A percentile compares a stretch with the other conserved stretches of the same genome.
phyloP scores from a whole-genome alignment of 1,284 basidiomycete genomes.

The Marasmius oreades region DNA sequence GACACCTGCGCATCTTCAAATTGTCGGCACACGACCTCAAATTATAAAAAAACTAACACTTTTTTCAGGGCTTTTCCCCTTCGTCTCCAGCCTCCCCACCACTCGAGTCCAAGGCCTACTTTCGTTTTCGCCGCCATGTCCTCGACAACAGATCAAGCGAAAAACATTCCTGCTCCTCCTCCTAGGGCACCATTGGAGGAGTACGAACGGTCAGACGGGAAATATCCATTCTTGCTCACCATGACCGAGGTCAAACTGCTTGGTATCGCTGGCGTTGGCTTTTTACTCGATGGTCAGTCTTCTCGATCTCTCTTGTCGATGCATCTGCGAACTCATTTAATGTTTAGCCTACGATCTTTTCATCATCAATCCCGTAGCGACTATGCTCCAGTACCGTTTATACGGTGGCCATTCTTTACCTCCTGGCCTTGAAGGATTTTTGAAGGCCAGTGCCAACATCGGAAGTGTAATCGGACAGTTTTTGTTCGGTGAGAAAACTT shows the following conservation, averaged over 20 bases:
- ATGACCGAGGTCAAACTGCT: constrained; percentile 47
- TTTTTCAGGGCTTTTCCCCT: no score
- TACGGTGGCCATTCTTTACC: constrained; percentile 56
- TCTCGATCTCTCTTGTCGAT: background rate
- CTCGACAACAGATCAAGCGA: no score
- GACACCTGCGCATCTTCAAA: no score
- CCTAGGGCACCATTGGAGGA: constrained; percentile 31
- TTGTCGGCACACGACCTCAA: no score
- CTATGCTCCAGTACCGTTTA: constrained; percentile 73
- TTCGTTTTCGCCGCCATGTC: no score
- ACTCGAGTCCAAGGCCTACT: no score
- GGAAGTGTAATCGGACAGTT: constrained; percentile 77
- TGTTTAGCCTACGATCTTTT: constrained; percentile 68
- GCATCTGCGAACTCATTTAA: constrained; percentile 14
- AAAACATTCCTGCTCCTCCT: no score
- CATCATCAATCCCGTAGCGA: constrained; percentile 75
- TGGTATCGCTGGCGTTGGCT: constrained; percentile 54
- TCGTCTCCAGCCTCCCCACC: no score
- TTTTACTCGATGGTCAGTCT: constrained; percentile 54
- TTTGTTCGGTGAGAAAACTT: constrained; percentile 43
- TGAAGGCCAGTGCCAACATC: constrained; percentile 72
- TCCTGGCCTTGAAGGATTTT: constrained; percentile 53
- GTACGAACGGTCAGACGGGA: constrained; percentile 33
- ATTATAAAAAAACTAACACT: no score
- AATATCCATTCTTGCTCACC: constrained; percentile 40